Conservation (phyloP, 2,329 filamentous ascomycete species). For the Monilinia fructigena region DNA sequence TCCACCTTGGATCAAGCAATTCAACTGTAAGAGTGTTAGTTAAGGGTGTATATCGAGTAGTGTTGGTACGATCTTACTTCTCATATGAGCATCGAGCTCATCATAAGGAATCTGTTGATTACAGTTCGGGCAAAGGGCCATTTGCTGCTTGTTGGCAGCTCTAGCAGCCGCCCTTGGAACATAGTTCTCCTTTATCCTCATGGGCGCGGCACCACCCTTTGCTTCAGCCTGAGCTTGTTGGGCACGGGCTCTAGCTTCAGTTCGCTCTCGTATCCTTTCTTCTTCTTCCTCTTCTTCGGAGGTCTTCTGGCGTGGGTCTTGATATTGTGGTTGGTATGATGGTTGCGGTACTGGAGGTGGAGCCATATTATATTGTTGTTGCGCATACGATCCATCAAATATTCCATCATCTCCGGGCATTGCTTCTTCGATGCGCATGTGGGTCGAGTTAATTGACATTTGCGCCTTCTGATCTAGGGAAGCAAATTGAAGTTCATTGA, state of each 20-base stretch:
- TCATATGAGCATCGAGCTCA: conserved; percentile 89
- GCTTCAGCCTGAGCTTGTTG: conserved; percentile 79
- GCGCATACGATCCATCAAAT: conserved; percentile 52
- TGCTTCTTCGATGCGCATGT: conserved; percentile 88
- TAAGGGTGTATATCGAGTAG: not conserved
- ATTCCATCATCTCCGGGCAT: conserved; percentile 76
- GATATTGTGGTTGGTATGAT: conserved; percentile 40
- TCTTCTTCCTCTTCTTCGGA: conserved; percentile 60
- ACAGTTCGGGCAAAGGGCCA: conserved; percentile 87
- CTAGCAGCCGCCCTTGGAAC: conserved; percentile 78
- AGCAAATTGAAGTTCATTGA: conserved; percentile 89
- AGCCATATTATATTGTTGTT: conserved; percentile 45
- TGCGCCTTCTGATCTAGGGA: conserved; percentile 94
- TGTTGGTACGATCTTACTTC: conserved; percentile 55
- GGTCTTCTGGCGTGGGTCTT: conserved; percentile 35
- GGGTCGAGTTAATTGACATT: conserved; percentile 73
- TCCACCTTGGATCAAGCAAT: conserved; percentile 89
- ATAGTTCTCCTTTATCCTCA: conserved; percentile 93
- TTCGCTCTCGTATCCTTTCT: conserved; percentile 61
- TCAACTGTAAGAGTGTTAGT: conserved; percentile 56
- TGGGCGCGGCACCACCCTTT: conserved; percentile 63
- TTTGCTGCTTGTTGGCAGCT: conserved; percentile 62
- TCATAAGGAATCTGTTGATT: conserved; percentile 82
- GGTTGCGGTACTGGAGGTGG: conserved; percentile 40
- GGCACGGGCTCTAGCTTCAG: conserved; percentile 60